Evolutionary conservation across 73 alveolate species (phyloP), one percentile per base, ranked within the genome.

Genomic region (Tetrahymena malaccensis): DNA sequence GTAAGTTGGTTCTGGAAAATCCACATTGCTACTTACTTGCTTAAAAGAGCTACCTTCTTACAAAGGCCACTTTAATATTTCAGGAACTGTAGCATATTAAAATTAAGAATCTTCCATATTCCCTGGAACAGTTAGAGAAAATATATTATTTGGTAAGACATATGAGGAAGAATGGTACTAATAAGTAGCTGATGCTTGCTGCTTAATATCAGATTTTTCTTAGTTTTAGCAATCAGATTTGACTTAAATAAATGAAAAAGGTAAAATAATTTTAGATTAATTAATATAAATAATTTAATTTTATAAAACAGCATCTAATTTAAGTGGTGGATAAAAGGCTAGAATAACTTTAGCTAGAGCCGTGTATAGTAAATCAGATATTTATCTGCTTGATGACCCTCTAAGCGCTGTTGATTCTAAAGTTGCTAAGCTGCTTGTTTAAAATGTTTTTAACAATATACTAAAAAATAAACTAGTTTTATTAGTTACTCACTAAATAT

Each of bases 271-370:
- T 58, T 58, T 58, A 1, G 85, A 9, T 17, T 4, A n/a, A 8
- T n/a, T 15, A 11, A 11, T 58, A 15, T 58, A 8, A n/a, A 58
- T 4, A 5, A 27, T 3, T 70, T n/a, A 19, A n/a, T 70, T 27
- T 70, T 27, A n/a, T 19, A n/a, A 70, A 27, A n/a, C n/a, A 70
- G 43, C 89, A n/a, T 96, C 98, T 44, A 99, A 98, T 95, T 94
- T 99, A 38, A 96, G 99, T 33, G 99, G 99, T 34, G 99, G 99
- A 5, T 98, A 99, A 94, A 99, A 99, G 58, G 99, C 99, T 0
- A 96, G 99, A 58, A 97, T 99, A 17, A 94, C 98, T 58, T 93
- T 98, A 38, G 99, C 99, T 10, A 96, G 99, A 94, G 99, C 99
- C 15, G 97, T 98, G 38, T 98, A 98, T 93, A 95, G 97, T 35